Evolutionary conservation across 2,329 filamentous ascomycete genomes (phyloP).

Genomic region (Paecilomyces variotii): DNA sequence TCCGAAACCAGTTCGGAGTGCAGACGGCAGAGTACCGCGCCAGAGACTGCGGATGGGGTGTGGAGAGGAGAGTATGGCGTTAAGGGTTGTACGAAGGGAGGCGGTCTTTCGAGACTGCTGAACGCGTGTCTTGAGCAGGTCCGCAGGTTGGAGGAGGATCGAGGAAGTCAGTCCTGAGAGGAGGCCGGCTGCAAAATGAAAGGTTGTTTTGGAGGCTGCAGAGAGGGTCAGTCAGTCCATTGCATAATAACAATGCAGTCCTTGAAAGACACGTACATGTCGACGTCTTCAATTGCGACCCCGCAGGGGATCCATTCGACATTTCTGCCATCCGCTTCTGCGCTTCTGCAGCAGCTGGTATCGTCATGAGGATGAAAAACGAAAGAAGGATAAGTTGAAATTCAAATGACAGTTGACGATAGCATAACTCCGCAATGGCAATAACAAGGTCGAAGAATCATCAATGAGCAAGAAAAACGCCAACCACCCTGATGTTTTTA

Average conservation of each 20-base stretch:
- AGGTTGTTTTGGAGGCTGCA: conserved; percentile 42
- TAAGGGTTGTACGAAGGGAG: conserved; percentile 61
- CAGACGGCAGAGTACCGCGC: conserved; percentile 86
- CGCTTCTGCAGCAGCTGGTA: neutral
- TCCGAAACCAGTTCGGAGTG: conserved; percentile 86
- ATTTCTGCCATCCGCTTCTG: conserved; percentile 2
- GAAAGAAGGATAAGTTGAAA: neutral
- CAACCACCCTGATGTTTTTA: neutral
- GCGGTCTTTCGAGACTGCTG: conserved; percentile 69
- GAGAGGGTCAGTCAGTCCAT: neutral
- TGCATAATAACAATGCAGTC: neutral
- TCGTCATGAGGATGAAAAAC: neutral
- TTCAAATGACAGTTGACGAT: neutral
- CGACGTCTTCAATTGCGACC: conserved; percentile 4
- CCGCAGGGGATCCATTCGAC: conserved; percentile 7
- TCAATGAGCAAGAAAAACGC: neutral
- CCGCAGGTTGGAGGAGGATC: conserved; percentile 84
- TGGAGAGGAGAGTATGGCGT: conserved; percentile 58
- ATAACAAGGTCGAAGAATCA: neutral
- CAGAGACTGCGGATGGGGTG: conserved; percentile 69
- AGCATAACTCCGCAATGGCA: neutral
- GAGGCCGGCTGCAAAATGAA: conserved; percentile 84
- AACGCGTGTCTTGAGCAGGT: conserved; percentile 91
- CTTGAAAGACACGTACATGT: conserved; percentile 3
- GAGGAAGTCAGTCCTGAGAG: conserved; percentile 81